Evolutionary conservation across 768 basidiomycete genomes (phyloP).

Genomic region (Lentinula lateritia): DNA sequence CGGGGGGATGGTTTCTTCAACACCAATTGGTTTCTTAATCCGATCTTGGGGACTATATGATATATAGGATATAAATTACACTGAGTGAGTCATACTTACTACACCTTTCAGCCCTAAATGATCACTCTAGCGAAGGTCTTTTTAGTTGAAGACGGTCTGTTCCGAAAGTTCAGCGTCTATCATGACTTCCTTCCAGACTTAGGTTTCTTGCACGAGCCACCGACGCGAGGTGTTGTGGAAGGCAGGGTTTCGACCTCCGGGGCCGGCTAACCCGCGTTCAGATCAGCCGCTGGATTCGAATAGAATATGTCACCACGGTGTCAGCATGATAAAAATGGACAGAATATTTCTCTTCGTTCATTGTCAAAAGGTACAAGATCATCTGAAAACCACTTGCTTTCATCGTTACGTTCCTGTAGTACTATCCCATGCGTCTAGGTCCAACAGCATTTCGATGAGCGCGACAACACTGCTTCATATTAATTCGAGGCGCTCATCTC

Average conservation of each 20-base stretch:
- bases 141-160: background rate
- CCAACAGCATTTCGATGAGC: too few species aligned
- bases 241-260: background rate
- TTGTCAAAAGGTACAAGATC: too few species aligned
- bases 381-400: too few species aligned
- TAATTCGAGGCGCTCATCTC: too few species aligned
- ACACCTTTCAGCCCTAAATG: background rate
- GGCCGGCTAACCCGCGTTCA: background rate
- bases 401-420: too few species aligned
- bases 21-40: background rate
- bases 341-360: too few species aligned
- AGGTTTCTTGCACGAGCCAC: background rate
- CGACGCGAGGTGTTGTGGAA: background rate
- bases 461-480: too few species aligned
- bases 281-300: background rate
- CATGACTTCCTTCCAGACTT: background rate
- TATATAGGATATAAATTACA: background rate
- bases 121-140: background rate
- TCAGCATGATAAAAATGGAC: too few species aligned
- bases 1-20: background rate
- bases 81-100: background rate
- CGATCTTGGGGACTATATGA: background rate
- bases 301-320: too few species aligned
- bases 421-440: too few species aligned
- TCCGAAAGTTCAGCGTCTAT: background rate